Base-by-base conservation (phyloP, 768 basidiomycete genomes). In the Dacryopinax primogenitus region DNA sequence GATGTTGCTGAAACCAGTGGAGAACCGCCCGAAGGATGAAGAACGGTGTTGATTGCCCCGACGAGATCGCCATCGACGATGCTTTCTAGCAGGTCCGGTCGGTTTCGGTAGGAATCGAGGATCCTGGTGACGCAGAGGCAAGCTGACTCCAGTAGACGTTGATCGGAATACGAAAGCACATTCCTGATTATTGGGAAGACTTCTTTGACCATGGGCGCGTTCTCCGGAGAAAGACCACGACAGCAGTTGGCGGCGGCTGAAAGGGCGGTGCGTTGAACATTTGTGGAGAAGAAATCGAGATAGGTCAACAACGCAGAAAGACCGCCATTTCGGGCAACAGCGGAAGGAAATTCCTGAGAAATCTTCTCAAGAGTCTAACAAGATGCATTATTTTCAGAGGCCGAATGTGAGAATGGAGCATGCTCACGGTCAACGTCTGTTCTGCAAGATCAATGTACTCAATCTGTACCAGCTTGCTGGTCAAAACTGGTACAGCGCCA, bases 221-320 rank as follows among this genome's bases (percentile, higher is more conserved):
- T 86, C 66, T 98, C 96, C 30, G 88, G 74, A 1, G 91, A 86
- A 63, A 96, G 84, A 73, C 92, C 92, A 62, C 92, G 85, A 76
- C 96, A 98, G 71, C 96, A 98, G 71, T 97, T 97, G 34, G 95
- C 87, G 1, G 94, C 94, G 18, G 96, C 94, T 70, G 96, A 93
- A 28, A 99, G 78, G 26, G 96, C 96, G 0, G 93, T 98, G 62
- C 96, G 84, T 74, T 99, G 96, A 13, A 97, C 94, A 33, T 93
- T 90, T 70, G 94, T 97, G 16, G 92, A 93, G 78, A 98, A 98
- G 78, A 99, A 99, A 77, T 98, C 95, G 70, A 99, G 85, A 76
- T 90, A 97, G 73, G 90, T 92, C 70, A 98, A 84, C 37, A 98
- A 79, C 30, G 95, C 94, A 11, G 89, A 84, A 21, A 99, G 81